A percentile compares a stretch with the other conserved stretches of the same genome.
Evolutionary conservation across 2,329 filamentous ascomycete species (phyloP).

Genomic region (Ilyonectria robusta): DNA sequence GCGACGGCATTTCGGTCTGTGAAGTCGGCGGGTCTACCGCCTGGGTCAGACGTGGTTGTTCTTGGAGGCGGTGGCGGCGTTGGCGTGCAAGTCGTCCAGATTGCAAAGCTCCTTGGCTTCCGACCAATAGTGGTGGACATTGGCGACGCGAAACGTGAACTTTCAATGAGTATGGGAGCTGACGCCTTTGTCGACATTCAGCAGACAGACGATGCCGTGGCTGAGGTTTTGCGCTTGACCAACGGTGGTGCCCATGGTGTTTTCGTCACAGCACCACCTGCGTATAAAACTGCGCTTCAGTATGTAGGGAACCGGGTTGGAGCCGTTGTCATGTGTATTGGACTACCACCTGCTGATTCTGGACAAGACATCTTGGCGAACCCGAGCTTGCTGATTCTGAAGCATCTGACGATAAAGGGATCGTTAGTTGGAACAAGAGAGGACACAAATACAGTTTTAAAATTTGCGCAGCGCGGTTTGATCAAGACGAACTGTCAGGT

Average conservation of each 20-base stretch:
- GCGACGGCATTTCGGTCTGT: constrained; percentile 6
- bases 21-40: neutral
- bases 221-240: neutral
- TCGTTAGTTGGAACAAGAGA: constrained; percentile 6
- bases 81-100: neutral
- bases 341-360: neutral
- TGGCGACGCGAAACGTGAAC: constrained; percentile 1
- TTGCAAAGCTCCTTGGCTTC: neutral
- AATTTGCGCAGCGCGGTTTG: neutral
- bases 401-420: constrained; percentile 6
- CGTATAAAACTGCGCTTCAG: neutral
- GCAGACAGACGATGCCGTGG: neutral
- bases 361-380: neutral
- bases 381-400: neutral
- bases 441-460: constrained; percentile 1
- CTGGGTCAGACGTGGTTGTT: constrained; percentile 5
- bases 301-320: constrained; percentile 5
- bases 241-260: constrained; percentile 1
- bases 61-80: constrained; percentile 6
- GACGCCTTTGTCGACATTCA: constrained; percentile 1
- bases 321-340: constrained; percentile 6
- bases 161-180: constrained; percentile 4
- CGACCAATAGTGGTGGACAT: constrained; percentile 5
- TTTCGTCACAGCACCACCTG: constrained; percentile 4
- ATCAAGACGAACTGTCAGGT: neutral